A percentile compares a stretch with the other conserved stretches of the same genome.
Conservation (phyloP, 2,329 filamentous ascomycete genomes). For the Neonectria faginata region DNA sequence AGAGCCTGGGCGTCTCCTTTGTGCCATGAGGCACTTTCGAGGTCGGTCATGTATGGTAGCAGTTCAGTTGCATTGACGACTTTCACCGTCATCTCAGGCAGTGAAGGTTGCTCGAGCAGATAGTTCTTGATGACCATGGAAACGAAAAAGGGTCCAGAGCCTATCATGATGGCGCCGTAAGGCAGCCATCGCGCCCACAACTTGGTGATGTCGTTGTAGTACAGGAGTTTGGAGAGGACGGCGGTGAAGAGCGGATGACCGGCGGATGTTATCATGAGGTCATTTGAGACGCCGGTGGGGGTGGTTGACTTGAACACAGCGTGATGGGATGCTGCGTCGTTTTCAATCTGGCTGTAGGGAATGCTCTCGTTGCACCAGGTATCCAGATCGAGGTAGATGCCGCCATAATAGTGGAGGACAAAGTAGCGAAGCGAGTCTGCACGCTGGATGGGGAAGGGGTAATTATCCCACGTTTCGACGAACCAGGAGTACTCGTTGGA, state of each 20-base stretch:
- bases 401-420: constrained; percentile 76
- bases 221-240: constrained; percentile 74
- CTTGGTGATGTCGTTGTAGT: constrained; percentile 67
- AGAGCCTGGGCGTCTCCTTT: constrained; percentile 58
- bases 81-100: constrained; percentile 44
- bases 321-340: constrained; percentile 35
- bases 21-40: constrained; percentile 59
- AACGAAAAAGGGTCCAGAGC: constrained; percentile 80
- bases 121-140: constrained; percentile 83
- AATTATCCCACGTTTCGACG: constrained; percentile 75
- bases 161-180: constrained; percentile 85
- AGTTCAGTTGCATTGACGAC: constrained; percentile 46
- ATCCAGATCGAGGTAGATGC: constrained; percentile 75
- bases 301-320: constrained; percentile 62
- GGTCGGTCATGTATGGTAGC: constrained; percentile 51
- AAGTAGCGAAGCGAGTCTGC: constrained; percentile 82
- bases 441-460: constrained; percentile 77
- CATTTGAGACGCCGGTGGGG: constrained; percentile 84
- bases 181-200: constrained; percentile 72
- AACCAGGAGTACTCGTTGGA: constrained; percentile 78
- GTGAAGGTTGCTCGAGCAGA: constrained; percentile 61
- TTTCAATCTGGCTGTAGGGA: constrained; percentile 46
- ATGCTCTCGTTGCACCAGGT: constrained; percentile 47
- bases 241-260: constrained; percentile 80
- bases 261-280: constrained; percentile 79